Conservation (phyloP, 495 filamentous ascomycete genomes). For the Aspergillus ostianus region DNA sequence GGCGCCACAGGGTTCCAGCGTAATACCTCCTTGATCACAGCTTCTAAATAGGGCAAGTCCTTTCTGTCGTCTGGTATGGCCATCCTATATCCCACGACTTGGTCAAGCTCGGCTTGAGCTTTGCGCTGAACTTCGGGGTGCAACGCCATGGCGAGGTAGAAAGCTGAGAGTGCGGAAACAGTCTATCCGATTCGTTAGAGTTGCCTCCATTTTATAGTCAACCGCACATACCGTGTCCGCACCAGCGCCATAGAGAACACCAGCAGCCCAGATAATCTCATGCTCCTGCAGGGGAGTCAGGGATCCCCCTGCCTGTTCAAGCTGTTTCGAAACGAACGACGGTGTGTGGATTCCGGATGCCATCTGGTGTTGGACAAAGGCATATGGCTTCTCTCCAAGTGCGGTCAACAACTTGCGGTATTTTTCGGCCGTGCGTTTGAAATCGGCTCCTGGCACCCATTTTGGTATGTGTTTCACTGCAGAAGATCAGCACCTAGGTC, state of each 20-base stretch:
- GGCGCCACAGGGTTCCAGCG: conserved; percentile 45
- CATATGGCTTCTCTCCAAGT: background rate
- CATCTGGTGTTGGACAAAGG: conserved; percentile 27
- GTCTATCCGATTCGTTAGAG: conserved; percentile 17
- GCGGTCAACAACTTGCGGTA: conserved; percentile 20
- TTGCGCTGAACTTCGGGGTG: conserved; percentile 43
- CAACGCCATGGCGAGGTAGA: conserved; percentile 39
- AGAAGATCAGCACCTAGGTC: background rate
- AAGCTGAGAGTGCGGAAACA: conserved; percentile 28
- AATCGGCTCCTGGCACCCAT: conserved; percentile 47
- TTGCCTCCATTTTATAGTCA: too few relatives aligned
- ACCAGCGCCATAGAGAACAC: conserved; percentile 44
- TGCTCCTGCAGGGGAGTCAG: conserved; percentile 19
- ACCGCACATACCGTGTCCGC: conserved; percentile 38
- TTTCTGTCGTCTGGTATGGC: conserved; percentile 29
- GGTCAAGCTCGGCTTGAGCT: conserved; percentile 54
- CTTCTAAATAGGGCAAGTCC: conserved; percentile 39
- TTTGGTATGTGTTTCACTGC: conserved; percentile 39
- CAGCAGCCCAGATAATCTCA: conserved; percentile 37
- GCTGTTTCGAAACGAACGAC: conserved; percentile 32
- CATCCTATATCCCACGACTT: conserved; percentile 39
- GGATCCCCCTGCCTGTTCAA: conserved; percentile 22
- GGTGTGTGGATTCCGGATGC: conserved; percentile 21
- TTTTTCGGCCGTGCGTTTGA: conserved; percentile 32
- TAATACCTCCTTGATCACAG: conserved; percentile 40